Evolutionary conservation across 192 early-diverging fungal genomes (phyloP).

Genomic region (Rhizoclosmatium sp.): DNA sequence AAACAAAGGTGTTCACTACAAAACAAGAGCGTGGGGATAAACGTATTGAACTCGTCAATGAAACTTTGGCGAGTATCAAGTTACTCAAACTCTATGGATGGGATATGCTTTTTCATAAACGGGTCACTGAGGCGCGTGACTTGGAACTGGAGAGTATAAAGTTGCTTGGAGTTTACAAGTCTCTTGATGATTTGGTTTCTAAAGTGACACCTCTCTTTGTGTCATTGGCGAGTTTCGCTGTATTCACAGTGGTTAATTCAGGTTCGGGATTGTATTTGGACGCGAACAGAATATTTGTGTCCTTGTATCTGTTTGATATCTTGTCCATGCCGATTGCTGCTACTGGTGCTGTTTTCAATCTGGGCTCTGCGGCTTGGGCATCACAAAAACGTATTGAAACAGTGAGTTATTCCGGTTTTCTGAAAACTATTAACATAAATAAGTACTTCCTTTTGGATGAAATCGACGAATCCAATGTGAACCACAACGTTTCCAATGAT

Average conservation of each 20-base stretch:
- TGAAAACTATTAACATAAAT: too few relatives aligned
- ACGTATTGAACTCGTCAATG: constrained; percentile 38
- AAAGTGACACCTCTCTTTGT: constrained; percentile 38
- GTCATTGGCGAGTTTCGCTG: constrained; percentile 32
- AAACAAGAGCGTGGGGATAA: constrained; percentile 32
- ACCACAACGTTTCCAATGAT: constrained; percentile 2
- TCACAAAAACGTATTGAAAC: constrained; percentile 22
- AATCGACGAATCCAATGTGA: constrained; percentile 16
- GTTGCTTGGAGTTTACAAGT: constrained; percentile 31
- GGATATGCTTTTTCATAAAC: constrained; percentile 28
- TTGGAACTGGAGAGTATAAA: constrained; percentile 31
- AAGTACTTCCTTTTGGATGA: constrained; percentile 35
- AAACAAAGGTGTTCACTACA: neutral
- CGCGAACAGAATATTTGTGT: constrained; percentile 38
- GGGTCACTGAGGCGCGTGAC: constrained; percentile 19
- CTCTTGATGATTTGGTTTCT: constrained; percentile 8
- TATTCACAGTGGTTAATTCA: constrained; percentile 13
- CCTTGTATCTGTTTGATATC: constrained; percentile 33
- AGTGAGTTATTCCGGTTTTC: too few relatives aligned
- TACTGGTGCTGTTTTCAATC: constrained; percentile 16
- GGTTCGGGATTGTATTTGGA: constrained; percentile 8
- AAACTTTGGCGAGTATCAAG: constrained; percentile 29
- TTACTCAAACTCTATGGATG: constrained; percentile 41
- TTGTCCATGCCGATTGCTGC: constrained; percentile 28
- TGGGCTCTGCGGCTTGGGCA: constrained; percentile 20